Evolutionary conservation across 108 stramenopile species (phyloP), one percentile per base, ranked within the genome.

Genomic region (Pseudonitzschia pungens): DNA sequence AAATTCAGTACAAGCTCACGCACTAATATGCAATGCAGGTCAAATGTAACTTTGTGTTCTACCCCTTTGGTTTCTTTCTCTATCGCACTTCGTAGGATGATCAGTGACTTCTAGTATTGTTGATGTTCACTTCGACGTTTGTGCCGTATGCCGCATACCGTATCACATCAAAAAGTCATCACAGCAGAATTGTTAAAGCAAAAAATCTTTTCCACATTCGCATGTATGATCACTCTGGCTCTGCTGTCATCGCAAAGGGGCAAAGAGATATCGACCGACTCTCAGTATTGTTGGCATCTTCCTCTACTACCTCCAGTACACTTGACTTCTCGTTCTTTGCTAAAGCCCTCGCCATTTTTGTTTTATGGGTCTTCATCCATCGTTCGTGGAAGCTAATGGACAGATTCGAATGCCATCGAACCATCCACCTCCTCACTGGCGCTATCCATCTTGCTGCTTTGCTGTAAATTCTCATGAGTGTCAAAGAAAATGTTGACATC

Each of bases 171-270:
- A n/a, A n/a, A n/a, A n/a, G n/a, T n/a, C n/a, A n/a, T n/a, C n/a
- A n/a, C n/a, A n/a, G n/a, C n/a, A n/a, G n/a, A n/a, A n/a, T n/a
- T n/a, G n/a, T n/a, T n/a, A 36, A 36, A 36, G 6, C 36, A 5
- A 36, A 36, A 36, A 36, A 36, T 36, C 36, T 36, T 36, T 36
- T 36, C 18, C 45, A 2, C 18, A 11, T 48, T 14, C 26, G 26
- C 21, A 11, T 55, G 24, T 31, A 58, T 16, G 21, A 26, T 40
- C 29, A 62, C 33, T 26, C 29, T 62, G 33, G 33, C 29, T 33
- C 16, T 62, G 85, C 85, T 24, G 86, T 68, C 87, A 86, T 86
- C 9, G 87, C 83, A 70, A 88, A 88, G 10, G 87, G 87, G 51
- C 87, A 88, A 4, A 72, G 20, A 40, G 68, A 62, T 10, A 16